Evolutionary conservation across 2,329 filamentous ascomycete genomes (phyloP).

Genomic region (Davidsoniella eucalypti): DNA sequence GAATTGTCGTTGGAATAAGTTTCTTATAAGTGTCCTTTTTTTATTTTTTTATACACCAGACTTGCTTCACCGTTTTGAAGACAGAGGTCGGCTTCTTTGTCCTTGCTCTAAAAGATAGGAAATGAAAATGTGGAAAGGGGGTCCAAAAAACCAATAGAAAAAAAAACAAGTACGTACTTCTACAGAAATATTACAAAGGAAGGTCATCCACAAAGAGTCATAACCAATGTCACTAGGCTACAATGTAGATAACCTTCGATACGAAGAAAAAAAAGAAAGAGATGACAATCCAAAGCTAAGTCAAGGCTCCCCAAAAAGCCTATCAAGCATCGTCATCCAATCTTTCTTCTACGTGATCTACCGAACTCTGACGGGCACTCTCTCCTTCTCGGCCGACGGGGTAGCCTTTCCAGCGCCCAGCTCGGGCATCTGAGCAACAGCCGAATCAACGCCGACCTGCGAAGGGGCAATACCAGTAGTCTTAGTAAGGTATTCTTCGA

Average conservation of each 20-base stretch:
- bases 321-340: neutral
- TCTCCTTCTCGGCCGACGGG: neutral
- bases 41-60: too few species aligned
- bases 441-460: neutral
- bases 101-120: too few species aligned
- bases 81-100: too few species aligned
- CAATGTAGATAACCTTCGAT: neutral
- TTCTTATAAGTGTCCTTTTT: neutral
- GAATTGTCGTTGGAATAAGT: too few species aligned
- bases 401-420: neutral
- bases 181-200: conserved; percentile 5
- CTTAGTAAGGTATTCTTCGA: conserved; percentile 20
- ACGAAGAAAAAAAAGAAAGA: neutral
- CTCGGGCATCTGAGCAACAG: conserved; percentile 7
- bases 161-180: conserved; percentile 2
- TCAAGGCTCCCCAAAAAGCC: too few species aligned
- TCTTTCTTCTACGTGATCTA: neutral
- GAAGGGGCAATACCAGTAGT: conserved; percentile 11
- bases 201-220: neutral
- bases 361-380: neutral
- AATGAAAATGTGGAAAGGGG: too few species aligned
- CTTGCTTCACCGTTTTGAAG: too few species aligned
- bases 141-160: neutral
- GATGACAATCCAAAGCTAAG: too few species aligned
- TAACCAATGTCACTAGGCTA: neutral